Evolutionary conservation across 2,329 filamentous ascomycete genomes (phyloP), one percentile per base, ranked within the genome.

Genomic region (Akanthomyces uredinophilus): DNA sequence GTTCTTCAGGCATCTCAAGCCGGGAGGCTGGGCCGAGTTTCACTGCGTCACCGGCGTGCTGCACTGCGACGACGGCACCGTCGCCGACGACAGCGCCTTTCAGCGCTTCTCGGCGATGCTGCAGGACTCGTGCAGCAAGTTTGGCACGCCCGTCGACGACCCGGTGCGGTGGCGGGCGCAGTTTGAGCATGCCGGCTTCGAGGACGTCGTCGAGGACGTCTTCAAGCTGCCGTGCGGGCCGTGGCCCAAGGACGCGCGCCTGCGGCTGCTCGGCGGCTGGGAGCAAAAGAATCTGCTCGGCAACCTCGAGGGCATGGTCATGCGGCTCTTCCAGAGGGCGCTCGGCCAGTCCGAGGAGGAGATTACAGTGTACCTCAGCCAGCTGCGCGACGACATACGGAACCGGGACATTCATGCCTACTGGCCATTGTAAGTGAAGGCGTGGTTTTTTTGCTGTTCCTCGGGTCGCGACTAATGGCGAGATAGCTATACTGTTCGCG

Each of bases 101-200:
- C 57, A 70, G 55, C 49, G 53, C 18, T 68, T 69, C 62, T 64
- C 66, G 2, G 64, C 64, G 62, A 65, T 71, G 18, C 66, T 72
- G 18, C 55, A 67, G 2, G 64, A 68, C 32, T 70, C 68, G 22
- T 70, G 68, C 59, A 55, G 37, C 22, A 69, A 69, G 47, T 64
- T 70, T 13, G 71, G 71, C 2, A 70, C 72, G 22, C 68, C 71
- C 6, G 63, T 72, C 11, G 65, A 67, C 56, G 69, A 68, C 24
- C 70, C 69, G 1, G 63, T 64, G n/a, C 63, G 65, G 10, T 72
- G 67, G 63, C 68, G 67, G 52, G 43, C 57, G n/a, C 74, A 75
- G 63, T 72, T 85, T 62, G 71, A 18, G 76, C 79, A 29, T n/a
- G 78, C 78, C 1, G 83, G 83, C 5, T 85, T 85, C 66, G 71